A percentile compares a stretch with the other conserved stretches of the same genome.
Conservation (phyloP, 2,329 filamentous ascomycete species). For the Atkinsonella hypoxylon region DNA sequence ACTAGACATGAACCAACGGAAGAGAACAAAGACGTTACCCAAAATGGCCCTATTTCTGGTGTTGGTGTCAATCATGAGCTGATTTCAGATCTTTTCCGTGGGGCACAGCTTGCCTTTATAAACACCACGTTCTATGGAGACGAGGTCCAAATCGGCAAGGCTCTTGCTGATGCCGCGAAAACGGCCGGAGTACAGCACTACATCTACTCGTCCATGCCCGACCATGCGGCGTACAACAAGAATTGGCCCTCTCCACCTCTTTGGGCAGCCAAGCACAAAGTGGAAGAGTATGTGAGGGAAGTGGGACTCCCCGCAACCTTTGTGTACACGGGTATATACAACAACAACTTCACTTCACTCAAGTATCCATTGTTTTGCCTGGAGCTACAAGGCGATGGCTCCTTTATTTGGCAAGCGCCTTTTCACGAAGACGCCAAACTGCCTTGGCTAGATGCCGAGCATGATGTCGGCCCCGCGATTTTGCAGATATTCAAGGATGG, state of each 20-base stretch:
- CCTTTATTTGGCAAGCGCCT: conserved; percentile 85
- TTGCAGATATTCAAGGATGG: conserved; percentile 95
- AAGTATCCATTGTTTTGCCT: conserved; percentile 92
- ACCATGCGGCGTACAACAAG: conserved; percentile 69
- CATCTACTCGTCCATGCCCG: conserved; percentile 95
- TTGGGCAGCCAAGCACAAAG: conserved; percentile 85
- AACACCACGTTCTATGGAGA: conserved; percentile 97
- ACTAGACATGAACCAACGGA: conserved; percentile 39
- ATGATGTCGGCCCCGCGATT: conserved; percentile 86
- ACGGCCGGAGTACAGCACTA: conserved; percentile 77
- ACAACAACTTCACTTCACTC: conserved; percentile 96
- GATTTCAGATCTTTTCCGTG: conserved; percentile 68
- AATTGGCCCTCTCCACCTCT: conserved; percentile 74
- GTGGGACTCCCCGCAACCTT: conserved; percentile 80
- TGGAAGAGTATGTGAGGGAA: conserved; percentile 82
- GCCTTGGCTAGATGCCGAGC: conserved; percentile 92
- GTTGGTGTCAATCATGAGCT: conserved; percentile 60
- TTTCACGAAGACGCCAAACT: conserved; percentile 83
- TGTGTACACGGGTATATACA: conserved; percentile 94
- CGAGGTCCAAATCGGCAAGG: conserved; percentile 79
- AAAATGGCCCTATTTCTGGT: conserved; percentile 49
- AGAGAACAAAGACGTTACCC: conserved; percentile 50
- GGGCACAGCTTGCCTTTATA: conserved; percentile 84
- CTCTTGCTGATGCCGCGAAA: conserved; percentile 81
- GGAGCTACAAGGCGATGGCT: conserved; percentile 73